These are phyloP conservation scores for Periconia sp. DNA, from an alignment of 2,329 filamentous ascomycete genomes.

Conservation along the genomic window DNA sequence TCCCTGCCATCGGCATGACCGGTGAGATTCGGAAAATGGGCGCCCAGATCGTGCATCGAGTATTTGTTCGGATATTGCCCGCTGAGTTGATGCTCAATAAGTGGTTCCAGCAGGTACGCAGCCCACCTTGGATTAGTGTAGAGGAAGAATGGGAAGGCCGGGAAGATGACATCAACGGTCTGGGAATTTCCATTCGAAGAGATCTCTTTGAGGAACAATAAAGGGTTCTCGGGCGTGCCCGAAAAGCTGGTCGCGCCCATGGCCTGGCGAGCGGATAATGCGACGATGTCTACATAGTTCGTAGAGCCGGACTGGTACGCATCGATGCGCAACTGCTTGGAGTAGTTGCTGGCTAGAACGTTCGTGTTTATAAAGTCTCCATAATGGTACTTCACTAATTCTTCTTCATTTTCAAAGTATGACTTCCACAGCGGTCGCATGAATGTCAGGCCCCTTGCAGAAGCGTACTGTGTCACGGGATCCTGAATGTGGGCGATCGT, in stretches of 20 bases:
- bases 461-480: conserved; percentile 79
- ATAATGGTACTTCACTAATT: conserved; percentile 78
- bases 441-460: conserved; percentile 73
- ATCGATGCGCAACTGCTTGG: conserved; percentile 71
- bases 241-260: conserved; percentile 79
- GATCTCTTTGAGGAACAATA: conserved; percentile 85
- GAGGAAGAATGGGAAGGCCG: conserved; percentile 83
- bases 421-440: conserved; percentile 84
- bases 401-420: conserved; percentile 64
- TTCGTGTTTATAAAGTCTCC: conserved; percentile 71
- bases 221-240: conserved; percentile 71
- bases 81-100: conserved; percentile 81
- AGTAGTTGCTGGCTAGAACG: conserved; percentile 74
- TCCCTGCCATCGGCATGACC: conserved; percentile 74
- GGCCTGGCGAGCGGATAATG: conserved; percentile 79
- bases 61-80: conserved; percentile 85
- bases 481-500: conserved; percentile 80
- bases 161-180: conserved; percentile 88
- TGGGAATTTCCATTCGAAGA: conserved; percentile 85
- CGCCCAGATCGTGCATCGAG: conserved; percentile 77
- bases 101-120: conserved; percentile 77
- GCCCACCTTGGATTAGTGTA: conserved; percentile 85
- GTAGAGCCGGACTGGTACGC: conserved; percentile 75
- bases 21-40: conserved; percentile 77
- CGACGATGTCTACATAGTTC: conserved; percentile 78